Evolutionary conservation across 192 early-diverging fungal genomes (phyloP), one percentile per base, ranked within the genome.

Genomic region (Coemansia sp.): DNA sequence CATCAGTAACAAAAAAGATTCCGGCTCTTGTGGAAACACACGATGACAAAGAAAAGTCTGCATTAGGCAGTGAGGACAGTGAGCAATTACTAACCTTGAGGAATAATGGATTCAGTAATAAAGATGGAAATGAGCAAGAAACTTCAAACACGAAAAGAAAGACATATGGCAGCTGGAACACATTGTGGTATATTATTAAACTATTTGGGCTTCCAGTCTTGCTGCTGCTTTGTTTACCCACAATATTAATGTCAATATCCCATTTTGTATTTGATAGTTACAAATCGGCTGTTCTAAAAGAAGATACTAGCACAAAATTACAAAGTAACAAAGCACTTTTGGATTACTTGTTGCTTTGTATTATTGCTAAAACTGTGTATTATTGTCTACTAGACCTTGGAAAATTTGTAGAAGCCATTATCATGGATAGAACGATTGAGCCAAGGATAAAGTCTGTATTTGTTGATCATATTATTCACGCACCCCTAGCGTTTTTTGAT

Each of bases 121-220:
- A n/a, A n/a, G n/a, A n/a, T n/a, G n/a, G n/a, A n/a, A n/a, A n/a
- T n/a, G n/a, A n/a, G n/a, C n/a, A n/a, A n/a, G n/a, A n/a, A n/a
- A n/a, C n/a, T n/a, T n/a, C n/a, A n/a, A n/a, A n/a, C n/a, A n/a
- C 26, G 3, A 26, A 26, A 26, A 26, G 26, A 26, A 26, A 26
- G 3, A 26, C 0, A 3, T 26, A 26, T 26, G 3, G 26, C 26
- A 26, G 3, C 44, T 15, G 48, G 19, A 66, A 72, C 32, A 77
- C 71, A 18, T n/a, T 61, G 1, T 21, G 6, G 18, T 77, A 64
- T 32, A 42, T 63, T 10, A 43, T 62, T 41, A 47, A 42, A 1
- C 38, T 77, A 19, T 72, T 65, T 56, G 76, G 76, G 2, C 41
- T 65, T 21, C 56, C 70, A 4, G 59, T 56, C 1, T 19, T 77